These are phyloP conservation scores for Leishmania arabica DNA, from an alignment of 208 protist species.

Conservation along the genomic window DNA sequence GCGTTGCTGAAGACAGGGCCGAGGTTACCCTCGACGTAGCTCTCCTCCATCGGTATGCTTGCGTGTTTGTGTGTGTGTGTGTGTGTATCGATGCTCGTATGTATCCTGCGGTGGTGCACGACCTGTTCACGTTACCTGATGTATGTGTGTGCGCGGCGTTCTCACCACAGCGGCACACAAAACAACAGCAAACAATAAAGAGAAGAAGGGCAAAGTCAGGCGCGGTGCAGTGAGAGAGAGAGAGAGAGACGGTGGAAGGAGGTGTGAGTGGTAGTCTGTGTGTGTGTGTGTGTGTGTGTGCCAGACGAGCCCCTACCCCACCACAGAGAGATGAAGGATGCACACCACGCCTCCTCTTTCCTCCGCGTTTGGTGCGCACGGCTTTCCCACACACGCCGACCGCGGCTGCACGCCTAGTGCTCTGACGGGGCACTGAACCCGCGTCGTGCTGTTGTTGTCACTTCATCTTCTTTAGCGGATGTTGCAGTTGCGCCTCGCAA, in stretches of 20 bases:
- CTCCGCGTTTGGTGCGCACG: neutral
- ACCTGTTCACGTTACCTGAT: neutral
- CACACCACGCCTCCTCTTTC: neutral
- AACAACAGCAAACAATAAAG: neutral
- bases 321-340: neutral
- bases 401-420: neutral
- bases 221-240: neutral
- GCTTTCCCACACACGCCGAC: neutral
- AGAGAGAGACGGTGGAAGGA: neutral
- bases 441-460: neutral
- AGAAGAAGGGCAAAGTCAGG: neutral
- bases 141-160: neutral
- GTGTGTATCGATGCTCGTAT: neutral
- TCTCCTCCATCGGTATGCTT: slow-evolving; percentile 48
- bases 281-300: too few species aligned
- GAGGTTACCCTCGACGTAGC: slow-evolving; percentile 80
- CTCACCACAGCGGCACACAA: neutral
- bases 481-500: neutral
- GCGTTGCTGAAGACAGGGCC: slow-evolving; percentile 71
- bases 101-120: neutral
- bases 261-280: too few species aligned
- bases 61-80: neutral
- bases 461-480: neutral
- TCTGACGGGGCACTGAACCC: neutral
- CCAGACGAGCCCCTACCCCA: neutral